A percentile compares a stretch with the other conserved stretches of the same genome.
phyloP scores from a whole-genome alignment of 2,329 filamentous ascomycete species.

The Trichoderma sp. region DNA sequence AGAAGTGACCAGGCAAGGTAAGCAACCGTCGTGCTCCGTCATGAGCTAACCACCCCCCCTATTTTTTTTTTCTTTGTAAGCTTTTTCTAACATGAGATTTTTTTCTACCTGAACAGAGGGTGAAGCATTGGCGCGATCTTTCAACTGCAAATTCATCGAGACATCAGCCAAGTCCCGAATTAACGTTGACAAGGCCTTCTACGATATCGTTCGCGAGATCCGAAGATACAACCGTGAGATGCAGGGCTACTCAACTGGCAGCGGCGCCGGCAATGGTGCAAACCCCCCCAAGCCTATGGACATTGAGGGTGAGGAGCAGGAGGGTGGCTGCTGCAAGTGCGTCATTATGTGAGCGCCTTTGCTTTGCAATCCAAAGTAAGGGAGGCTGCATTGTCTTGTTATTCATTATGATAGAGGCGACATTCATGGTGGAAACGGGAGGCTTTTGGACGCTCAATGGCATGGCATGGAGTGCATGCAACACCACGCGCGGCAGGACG shows the following conservation, averaged over 20 bases:
- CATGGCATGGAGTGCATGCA: conserved; percentile 2
- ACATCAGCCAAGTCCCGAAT: conserved; percentile 97
- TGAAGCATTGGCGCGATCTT: conserved; percentile 76
- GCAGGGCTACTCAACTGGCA: conserved; percentile 76
- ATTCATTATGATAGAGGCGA: conserved; percentile 16
- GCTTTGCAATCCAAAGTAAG: background rate
- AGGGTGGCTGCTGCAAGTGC: conserved; percentile 83
- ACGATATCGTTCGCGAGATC: conserved; percentile 97
- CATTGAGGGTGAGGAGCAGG: conserved; percentile 64
- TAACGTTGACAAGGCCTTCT: conserved; percentile 98
- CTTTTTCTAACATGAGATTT: background rate
- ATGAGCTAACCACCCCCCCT: too few relatives aligned
- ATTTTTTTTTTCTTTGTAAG: background rate
- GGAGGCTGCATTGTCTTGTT: background rate
- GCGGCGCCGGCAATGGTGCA: conserved; percentile 59
- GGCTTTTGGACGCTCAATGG: conserved; percentile 8
- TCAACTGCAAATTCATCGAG: conserved; percentile 98
- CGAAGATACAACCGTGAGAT: conserved; percentile 98
- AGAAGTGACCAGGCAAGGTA: conserved; percentile 89
- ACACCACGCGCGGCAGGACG: conserved; percentile 11
- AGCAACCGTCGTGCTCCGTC: conserved; percentile 27
- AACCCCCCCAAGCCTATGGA: conserved; percentile 72
- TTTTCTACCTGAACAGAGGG: conserved; percentile 62
- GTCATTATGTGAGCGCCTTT: conserved; percentile 65
- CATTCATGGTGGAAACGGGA: conserved; percentile 18